Evolutionary conservation across 148 eudicot genomes (phyloP).

Genomic region (Linanthus parryae): DNA sequence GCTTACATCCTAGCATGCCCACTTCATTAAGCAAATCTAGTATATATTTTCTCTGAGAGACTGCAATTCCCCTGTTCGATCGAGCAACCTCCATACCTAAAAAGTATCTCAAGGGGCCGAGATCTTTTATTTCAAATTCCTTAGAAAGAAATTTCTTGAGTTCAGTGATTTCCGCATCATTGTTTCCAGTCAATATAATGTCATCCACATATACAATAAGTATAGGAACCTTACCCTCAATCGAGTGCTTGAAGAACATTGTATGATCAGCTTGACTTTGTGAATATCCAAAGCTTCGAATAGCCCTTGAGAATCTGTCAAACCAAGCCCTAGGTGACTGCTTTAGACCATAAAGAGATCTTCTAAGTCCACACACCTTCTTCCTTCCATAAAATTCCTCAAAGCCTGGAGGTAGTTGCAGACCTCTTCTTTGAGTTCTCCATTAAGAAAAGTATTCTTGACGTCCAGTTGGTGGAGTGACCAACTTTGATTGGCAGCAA

Average conservation of each 20-base stretch:
- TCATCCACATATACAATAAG: neutral
- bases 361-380: neutral
- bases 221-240: neutral
- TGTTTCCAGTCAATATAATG: neutral
- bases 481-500: neutral
- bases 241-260: neutral
- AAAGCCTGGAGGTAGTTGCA: neutral
- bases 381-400: neutral
- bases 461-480: neutral
- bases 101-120: neutral
- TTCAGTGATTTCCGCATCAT: neutral
- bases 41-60: neutral
- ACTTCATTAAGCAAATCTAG: neutral
- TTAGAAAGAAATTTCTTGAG: neutral
- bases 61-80: neutral
- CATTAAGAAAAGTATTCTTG: neutral
- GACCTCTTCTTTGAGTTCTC: neutral
- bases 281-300: neutral
- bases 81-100: neutral
- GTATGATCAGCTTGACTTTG: conserved; percentile 1
- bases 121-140: conserved; percentile 1
- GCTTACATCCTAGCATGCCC: conserved; percentile 1
- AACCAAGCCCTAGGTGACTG: conserved; percentile 2
- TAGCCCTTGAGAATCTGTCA: neutral
- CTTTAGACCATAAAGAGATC: neutral